These are phyloP conservation scores for Periglandula ipomoeae DNA, from an alignment of 2,329 filamentous ascomycete genomes.

Conservation along the genomic window DNA sequence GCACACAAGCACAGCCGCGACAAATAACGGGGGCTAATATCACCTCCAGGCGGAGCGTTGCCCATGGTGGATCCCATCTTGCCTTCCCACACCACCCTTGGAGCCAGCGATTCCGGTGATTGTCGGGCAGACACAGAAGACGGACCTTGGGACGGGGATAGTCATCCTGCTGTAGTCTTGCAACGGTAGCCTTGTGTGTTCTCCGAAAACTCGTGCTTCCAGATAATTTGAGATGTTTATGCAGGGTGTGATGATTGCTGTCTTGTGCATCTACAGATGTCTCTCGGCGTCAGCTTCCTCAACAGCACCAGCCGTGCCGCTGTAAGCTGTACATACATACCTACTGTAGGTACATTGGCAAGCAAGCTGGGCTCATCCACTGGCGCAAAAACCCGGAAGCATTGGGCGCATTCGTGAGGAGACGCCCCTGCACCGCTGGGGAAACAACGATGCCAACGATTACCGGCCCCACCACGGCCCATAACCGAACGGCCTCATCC, in stretches of 20 bases:
- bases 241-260: background rate
- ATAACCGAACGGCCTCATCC: conserved; percentile 7
- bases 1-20: background rate
- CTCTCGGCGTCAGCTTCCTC: background rate
- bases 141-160: background rate
- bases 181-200: no score
- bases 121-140: background rate
- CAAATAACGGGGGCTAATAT: background rate
- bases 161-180: background rate
- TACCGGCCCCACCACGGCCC: conserved; percentile 5
- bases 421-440: background rate
- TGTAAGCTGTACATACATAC: background rate
- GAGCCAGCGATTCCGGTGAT: background rate
- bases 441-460: background rate
- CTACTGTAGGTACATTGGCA: no score
- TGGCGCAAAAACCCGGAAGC: background rate
- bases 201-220: background rate
- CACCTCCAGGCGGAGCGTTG: background rate
- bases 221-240: background rate
- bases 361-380: background rate
- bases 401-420: background rate
- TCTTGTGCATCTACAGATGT: background rate
- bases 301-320: background rate
- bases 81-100: background rate
- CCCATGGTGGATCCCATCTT: background rate